Conservation (phyloP, 768 basidiomycete genomes). For the Dictyophora rubrovolvata region DNA sequence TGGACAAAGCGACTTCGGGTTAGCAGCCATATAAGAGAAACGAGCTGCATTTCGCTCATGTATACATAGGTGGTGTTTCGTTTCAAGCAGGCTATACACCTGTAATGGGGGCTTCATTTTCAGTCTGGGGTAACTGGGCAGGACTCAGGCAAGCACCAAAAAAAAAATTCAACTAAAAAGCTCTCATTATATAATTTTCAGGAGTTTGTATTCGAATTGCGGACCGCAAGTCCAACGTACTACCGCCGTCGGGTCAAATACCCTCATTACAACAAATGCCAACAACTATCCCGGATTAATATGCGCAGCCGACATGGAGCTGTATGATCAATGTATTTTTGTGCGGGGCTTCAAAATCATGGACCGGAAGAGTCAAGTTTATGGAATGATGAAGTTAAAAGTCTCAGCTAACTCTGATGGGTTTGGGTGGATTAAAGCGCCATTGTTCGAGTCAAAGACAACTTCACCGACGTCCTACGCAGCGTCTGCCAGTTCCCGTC, state of each 20-base stretch:
- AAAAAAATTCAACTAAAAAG: background rate
- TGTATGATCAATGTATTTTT: constrained; percentile 6
- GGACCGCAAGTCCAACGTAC: background rate
- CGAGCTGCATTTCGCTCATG: background rate
- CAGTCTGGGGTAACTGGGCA: constrained; percentile 6
- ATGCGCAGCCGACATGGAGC: constrained; percentile 2
- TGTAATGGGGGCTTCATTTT: background rate
- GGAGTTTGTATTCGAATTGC: constrained; percentile 2
- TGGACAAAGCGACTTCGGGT: background rate
- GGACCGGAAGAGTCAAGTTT: background rate
- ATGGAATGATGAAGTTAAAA: background rate
- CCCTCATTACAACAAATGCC: background rate
- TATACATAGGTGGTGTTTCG: background rate
- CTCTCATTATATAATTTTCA: background rate
- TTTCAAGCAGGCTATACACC: constrained; percentile 3
- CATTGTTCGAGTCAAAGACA: background rate
- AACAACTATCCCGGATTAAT: background rate
- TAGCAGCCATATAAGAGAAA: background rate
- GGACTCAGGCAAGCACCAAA: background rate
- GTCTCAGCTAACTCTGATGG: constrained; percentile 1
- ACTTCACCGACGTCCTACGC: background rate
- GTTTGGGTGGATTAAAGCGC: background rate
- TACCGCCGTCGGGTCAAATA: background rate
- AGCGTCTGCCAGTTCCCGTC: background rate
- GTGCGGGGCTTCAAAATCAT: constrained; percentile 1